These are phyloP conservation scores for Phytophthora agathidicida DNA, from an alignment of 352 stramenopile genomes.

Conservation along the genomic window DNA sequence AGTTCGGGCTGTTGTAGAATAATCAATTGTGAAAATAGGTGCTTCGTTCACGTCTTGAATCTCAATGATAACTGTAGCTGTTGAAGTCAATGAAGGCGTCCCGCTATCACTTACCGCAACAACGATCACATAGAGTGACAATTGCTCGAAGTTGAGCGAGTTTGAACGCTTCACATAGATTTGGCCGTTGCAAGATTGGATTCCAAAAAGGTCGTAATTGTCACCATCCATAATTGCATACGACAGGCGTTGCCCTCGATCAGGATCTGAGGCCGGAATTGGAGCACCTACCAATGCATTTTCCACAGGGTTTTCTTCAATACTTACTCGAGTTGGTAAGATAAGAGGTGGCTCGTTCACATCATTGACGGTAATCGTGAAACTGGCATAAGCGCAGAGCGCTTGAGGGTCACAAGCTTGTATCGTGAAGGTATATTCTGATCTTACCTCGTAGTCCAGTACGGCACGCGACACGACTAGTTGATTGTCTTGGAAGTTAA, in stretches of 20 bases:
- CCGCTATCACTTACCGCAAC: slow-evolving; percentile 54
- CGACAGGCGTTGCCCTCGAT: slow-evolving; percentile 22
- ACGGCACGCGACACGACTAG: slow-evolving; percentile 15
- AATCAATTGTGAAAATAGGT: slow-evolving; percentile 38
- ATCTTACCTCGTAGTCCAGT: slow-evolving; percentile 22
- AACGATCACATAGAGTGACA: slow-evolving; percentile 14
- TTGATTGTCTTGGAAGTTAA: slow-evolving; percentile 22
- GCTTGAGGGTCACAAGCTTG: slow-evolving; percentile 20
- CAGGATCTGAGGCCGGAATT: slow-evolving; percentile 23
- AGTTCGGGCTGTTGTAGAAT: slow-evolving; percentile 18
- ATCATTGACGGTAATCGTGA: slow-evolving; percentile 18
- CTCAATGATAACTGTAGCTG: slow-evolving; percentile 29
- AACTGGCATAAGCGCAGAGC: slow-evolving; percentile 12
- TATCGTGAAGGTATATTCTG: slow-evolving; percentile 15
- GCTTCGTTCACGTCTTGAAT: slow-evolving; percentile 54
- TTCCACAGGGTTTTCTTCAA: slow-evolving; percentile 26
- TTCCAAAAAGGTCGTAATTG: slow-evolving; percentile 43
- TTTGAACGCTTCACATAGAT: slow-evolving; percentile 43
- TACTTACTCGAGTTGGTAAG: slow-evolving; percentile 9
- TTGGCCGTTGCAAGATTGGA: slow-evolving; percentile 56
- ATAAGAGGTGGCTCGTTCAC: slow-evolving; percentile 33
- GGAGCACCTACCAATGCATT: slow-evolving; percentile 16
- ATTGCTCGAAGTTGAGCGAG: slow-evolving; percentile 52
- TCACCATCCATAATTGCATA: slow-evolving; percentile 35
- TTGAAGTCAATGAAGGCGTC: slow-evolving; percentile 30